These are phyloP conservation scores for Whalleya microplaca DNA, from an alignment of 2,329 filamentous ascomycete species.

Conservation along the genomic window DNA sequence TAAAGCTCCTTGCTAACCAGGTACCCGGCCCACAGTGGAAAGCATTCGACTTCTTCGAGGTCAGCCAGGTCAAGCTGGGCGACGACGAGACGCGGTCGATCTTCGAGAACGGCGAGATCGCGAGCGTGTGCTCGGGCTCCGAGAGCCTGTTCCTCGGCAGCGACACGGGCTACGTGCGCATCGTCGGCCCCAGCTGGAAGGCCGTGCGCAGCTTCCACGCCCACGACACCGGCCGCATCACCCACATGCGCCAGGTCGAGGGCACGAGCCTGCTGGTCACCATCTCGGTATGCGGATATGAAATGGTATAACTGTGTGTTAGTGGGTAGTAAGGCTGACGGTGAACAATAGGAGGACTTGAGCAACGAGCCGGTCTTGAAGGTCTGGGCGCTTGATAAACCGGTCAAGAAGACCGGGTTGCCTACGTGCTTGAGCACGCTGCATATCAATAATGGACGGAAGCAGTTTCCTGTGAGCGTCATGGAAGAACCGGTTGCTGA, in stretches of 20 bases:
- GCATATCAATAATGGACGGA: conserved; percentile 84
- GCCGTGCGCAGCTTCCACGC: conserved; percentile 84
- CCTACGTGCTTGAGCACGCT: conserved; percentile 88
- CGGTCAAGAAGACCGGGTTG: conserved; percentile 89
- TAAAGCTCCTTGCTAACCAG: conserved; percentile 15
- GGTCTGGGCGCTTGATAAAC: conserved; percentile 96
- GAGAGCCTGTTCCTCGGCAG: conserved; percentile 89
- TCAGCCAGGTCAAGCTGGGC: conserved; percentile 77
- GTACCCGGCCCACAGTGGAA: conserved; percentile 87
- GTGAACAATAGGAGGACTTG: conserved; percentile 71
- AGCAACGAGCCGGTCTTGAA: conserved; percentile 87
- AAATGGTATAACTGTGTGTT: not conserved
- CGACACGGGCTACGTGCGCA: conserved; percentile 82
- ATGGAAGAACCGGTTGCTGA: not conserved
- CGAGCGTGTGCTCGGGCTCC: conserved; percentile 82
- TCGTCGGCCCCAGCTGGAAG: conserved; percentile 87
- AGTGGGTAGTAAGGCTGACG: conserved; percentile 31
- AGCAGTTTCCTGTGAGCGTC: conserved; percentile 80
- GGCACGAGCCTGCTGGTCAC: conserved; percentile 87
- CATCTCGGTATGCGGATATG: conserved; percentile 58
- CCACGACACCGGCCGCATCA: conserved; percentile 78
- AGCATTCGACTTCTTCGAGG: conserved; percentile 99
- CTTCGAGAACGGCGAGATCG: conserved; percentile 82
- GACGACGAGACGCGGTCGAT: conserved; percentile 79
- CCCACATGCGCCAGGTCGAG: conserved; percentile 89